Base-by-base conservation (phyloP, 495 filamentous ascomycete genomes). In the Lindgomyces ingoldianus region DNA sequence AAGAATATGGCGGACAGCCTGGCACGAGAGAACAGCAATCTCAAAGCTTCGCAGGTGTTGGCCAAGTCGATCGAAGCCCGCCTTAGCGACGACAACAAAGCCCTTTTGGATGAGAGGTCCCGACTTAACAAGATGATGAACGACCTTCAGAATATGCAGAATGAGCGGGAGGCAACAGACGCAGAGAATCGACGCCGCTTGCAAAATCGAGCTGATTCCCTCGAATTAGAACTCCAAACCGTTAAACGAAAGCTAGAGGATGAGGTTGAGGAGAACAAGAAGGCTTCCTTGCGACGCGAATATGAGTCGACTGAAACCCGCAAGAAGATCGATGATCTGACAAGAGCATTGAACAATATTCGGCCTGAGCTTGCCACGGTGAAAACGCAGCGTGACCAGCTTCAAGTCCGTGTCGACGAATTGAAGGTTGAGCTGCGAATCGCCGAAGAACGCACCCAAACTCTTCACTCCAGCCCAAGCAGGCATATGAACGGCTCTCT, bases 61-160 rank as follows among this genome's bases (percentile, higher is more conserved):
- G 93, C 87, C 89, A 96, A 93, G 77, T 89, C 84, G 48, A 93
- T 97, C 60, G 91, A 98, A 72, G 87, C 89, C 64, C 84, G 95
- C 39, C 80, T 97, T 19, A 87, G 80, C 62, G 89, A 92, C 49
- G 95, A 98, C 64, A 95, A 91, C 55, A 89, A 92, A 64, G 83
- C 78, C 12, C 79, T 97, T n/a, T 79, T 88, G 33, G 89, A 95
- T 61, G 95, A 98, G 72, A 87, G 88, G 44, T 80, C 82, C 41
- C 84, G 91, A 22, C 85, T 98, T 1, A 94, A 96, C 72, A 84
- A 81, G 45, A 76, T 95, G 30, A 82, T 96, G 41, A 81, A 85
- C 21, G 91, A 87, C 64, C 82, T 96, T 25, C 91, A 98, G 65
- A 91, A 85, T 3, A 80, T 98, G 1, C 83, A 90, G 49, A 96